phyloP scores from a whole-genome alignment of 2,329 filamentous ascomycete genomes.

The Colletotrichum sp. region DNA sequence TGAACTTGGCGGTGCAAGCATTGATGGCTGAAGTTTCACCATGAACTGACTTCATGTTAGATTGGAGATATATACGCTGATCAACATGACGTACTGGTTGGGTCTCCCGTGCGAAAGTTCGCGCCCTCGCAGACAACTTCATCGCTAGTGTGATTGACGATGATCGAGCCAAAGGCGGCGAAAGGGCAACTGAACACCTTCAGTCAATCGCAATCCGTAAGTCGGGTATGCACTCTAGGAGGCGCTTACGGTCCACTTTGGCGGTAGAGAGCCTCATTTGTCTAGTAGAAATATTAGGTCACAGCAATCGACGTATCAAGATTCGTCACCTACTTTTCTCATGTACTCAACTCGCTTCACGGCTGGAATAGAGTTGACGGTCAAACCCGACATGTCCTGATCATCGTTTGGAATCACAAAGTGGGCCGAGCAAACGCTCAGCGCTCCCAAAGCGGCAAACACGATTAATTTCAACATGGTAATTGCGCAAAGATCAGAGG shows the following conservation, averaged over 20 bases:
- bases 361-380: constrained; percentile 6
- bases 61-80: neutral
- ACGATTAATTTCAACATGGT: neutral
- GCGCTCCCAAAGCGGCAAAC: neutral
- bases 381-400: constrained; percentile 12
- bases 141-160: constrained; percentile 61
- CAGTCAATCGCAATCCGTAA: neutral
- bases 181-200: constrained; percentile 47
- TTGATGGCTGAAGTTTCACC: constrained; percentile 19
- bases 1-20: constrained; percentile 6
- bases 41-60: neutral
- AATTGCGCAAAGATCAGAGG: neutral
- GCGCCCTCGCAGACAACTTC: constrained; percentile 18
- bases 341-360: constrained; percentile 7
- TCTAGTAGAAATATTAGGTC: neutral
- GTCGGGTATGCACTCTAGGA: neutral
- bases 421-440: neutral
- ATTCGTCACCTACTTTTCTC: neutral
- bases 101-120: constrained; percentile 15
- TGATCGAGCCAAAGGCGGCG: constrained; percentile 56
- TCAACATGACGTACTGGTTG: neutral
- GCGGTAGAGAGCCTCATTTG: constrained; percentile 2
- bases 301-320: accelerated
- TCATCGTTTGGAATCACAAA: constrained; percentile 11
- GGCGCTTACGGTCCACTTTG: constrained; percentile 9